These are phyloP conservation scores for Suillus americanus DNA, from an alignment of 768 basidiomycete species.

Conservation along the genomic window DNA sequence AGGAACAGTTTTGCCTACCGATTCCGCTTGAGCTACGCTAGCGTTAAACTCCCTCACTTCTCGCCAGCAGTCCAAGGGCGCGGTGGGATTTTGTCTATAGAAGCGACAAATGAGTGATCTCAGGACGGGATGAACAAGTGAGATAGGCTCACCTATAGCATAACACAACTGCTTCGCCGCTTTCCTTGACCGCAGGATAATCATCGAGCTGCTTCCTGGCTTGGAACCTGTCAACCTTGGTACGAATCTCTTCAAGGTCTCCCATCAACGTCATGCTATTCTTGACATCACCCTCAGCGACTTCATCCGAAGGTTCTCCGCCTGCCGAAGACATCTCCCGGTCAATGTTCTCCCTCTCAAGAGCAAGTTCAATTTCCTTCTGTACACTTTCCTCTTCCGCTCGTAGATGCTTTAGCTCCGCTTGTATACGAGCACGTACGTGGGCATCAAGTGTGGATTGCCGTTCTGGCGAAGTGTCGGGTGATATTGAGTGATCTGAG, in stretches of 20 bases:
- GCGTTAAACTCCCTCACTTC: conserved; percentile 71
- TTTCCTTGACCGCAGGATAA: conserved; percentile 55
- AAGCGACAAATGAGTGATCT: conserved; percentile 3
- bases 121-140: conserved; percentile 1
- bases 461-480: conserved; percentile 62
- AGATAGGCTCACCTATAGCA: conserved; percentile 66
- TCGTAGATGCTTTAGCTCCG: conserved; percentile 64
- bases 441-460: conserved; percentile 74
- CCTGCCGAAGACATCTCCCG: conserved; percentile 60
- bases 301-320: conserved; percentile 35
- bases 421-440: conserved; percentile 69
- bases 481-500: conserved; percentile 57
- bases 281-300: conserved; percentile 44
- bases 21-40: conserved; percentile 66
- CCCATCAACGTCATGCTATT: conserved; percentile 64
- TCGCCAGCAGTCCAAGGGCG: conserved; percentile 71
- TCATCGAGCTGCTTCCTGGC: conserved; percentile 52
- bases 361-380: conserved; percentile 69
- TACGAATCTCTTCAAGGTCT: conserved; percentile 73
- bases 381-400: conserved; percentile 70
- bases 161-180: conserved; percentile 58
- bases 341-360: conserved; percentile 89
- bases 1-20: conserved; percentile 41
- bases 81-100: conserved; percentile 41
- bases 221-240: conserved; percentile 72